Base-by-base conservation (phyloP, 116 monocot genomes). In the Posidonia oceanica region DNA sequence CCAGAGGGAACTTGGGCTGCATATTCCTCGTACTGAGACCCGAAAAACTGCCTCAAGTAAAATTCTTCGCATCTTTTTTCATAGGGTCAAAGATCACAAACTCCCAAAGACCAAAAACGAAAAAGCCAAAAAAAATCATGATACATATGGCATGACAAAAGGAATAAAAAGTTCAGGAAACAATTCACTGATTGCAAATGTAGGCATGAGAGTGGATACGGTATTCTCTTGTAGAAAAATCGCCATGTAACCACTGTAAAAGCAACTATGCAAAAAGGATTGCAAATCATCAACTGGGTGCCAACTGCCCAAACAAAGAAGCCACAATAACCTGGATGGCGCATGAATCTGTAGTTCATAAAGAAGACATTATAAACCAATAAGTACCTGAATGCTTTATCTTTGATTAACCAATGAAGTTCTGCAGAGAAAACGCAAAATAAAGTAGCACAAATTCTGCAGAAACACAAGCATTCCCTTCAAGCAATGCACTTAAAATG, bases 271-370 rank as follows among this genome's bases (percentile, higher is more conserved):
- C 83, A 91, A 5, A 94, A 44, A 29, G 95, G 91, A 76, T 91
- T 95, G 71, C 91, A 91, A 36, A 95, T 79, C 80, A 95, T 80
- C 65, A 91, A 70, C 67, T 95, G 95, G 40, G 91, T 95, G 51
- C 95, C 95, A 66, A 61, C 79, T 48, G 91, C 86, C 88, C 88
- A 95, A n/a, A 91, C 71, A 72, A 91, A 86, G 63, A 94, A 94
- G 15, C 94, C 94, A 80, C 86, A 90, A 68, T 94, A 90, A 22
- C 94, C 86, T 16, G 94, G 94, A 86, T 94, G 94, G 3, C 94
- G 85, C 51, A 91, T 80, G 73, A 86, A 77, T 52, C 91, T 94
- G 67, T 21, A 29, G 44, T 23, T 3, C 21, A 52, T 52, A 52
- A 2, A 65, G 1, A 65, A 52, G 14, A 48, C 3, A 48, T 48